Percentiles rank a stretch among this genome's conserved stretches.
These are phyloP conservation scores for Solanum microdontum DNA, from an alignment of 257 asterid genomes.

Conservation along the genomic window DNA sequence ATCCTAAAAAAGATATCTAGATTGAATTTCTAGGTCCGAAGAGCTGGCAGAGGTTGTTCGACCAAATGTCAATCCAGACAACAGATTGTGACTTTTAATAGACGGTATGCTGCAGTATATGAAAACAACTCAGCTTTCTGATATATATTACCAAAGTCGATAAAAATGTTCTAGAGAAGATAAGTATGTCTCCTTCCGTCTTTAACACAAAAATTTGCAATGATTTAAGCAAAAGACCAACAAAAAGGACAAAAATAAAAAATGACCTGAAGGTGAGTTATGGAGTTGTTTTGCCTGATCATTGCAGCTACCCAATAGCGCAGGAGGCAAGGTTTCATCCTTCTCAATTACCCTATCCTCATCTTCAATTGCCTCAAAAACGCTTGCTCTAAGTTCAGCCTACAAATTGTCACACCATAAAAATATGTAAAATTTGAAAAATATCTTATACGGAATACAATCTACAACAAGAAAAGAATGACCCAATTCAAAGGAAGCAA, in stretches of 20 bases:
- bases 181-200: background rate
- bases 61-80: background rate
- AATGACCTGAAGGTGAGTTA: constrained; percentile 81
- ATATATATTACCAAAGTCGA: background rate
- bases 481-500: background rate
- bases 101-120: background rate
- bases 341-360: constrained; percentile 74
- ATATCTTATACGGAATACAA: background rate
- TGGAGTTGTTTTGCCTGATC: constrained; percentile 92
- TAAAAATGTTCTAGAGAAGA: background rate
- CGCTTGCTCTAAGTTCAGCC: constrained; percentile 98
- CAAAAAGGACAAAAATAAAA: background rate
- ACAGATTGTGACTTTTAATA: background rate
- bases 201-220: background rate
- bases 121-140: background rate
- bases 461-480: background rate
- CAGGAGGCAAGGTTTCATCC: constrained; percentile 84
- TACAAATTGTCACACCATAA: constrained; percentile 10
- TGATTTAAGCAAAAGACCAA: background rate
- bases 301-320: constrained; percentile 95
- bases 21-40: background rate
- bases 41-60: background rate
- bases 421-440: background rate
- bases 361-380: constrained; percentile 94
- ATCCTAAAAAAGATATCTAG: background rate